A percentile compares a stretch with the other conserved stretches of the same genome.
Evolutionary conservation across 345 rosid genomes (phyloP).

Genomic region (Carallia brachiata): DNA sequence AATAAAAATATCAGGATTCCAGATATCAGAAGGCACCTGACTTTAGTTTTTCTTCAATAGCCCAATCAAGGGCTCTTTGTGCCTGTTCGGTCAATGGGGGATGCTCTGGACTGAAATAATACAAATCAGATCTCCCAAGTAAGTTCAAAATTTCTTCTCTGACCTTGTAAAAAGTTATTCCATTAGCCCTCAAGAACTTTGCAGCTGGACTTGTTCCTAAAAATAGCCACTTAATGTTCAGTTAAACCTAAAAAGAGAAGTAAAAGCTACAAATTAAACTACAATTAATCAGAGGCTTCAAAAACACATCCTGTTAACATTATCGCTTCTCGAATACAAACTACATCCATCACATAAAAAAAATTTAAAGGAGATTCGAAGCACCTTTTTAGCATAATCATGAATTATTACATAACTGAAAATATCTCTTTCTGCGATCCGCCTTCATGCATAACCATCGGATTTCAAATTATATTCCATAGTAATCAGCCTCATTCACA

Average conservation of each 20-base stretch:
- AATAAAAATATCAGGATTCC: not conserved
- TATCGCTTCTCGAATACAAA: too few relatives aligned
- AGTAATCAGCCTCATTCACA: too few relatives aligned
- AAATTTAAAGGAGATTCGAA: not conserved
- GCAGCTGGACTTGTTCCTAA: constrained; percentile 85
- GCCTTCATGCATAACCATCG: too few relatives aligned
- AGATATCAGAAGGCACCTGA: constrained; percentile 49
- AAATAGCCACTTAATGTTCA: constrained; percentile 7
- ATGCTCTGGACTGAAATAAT: constrained; percentile 68
- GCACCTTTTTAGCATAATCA: not conserved
- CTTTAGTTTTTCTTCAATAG: constrained; percentile 74
- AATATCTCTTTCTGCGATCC: too few relatives aligned
- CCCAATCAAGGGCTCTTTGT: constrained; percentile 82
- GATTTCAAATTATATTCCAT: too few relatives aligned
- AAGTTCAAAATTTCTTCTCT: constrained; percentile 62
- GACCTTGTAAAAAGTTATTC: constrained; percentile 69
- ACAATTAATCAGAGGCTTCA: too few relatives aligned
- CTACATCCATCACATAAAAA: too few relatives aligned
- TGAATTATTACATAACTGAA: too few relatives aligned
- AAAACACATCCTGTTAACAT: too few relatives aligned
- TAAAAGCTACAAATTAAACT: not conserved
- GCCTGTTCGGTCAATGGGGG: constrained; percentile 88
- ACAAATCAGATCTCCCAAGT: constrained; percentile 83
- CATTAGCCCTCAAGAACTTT: constrained; percentile 77
- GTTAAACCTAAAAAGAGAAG: not conserved